phyloP scores from a whole-genome alignment of 2,329 filamentous ascomycete genomes.

The Xylaria sp. region DNA sequence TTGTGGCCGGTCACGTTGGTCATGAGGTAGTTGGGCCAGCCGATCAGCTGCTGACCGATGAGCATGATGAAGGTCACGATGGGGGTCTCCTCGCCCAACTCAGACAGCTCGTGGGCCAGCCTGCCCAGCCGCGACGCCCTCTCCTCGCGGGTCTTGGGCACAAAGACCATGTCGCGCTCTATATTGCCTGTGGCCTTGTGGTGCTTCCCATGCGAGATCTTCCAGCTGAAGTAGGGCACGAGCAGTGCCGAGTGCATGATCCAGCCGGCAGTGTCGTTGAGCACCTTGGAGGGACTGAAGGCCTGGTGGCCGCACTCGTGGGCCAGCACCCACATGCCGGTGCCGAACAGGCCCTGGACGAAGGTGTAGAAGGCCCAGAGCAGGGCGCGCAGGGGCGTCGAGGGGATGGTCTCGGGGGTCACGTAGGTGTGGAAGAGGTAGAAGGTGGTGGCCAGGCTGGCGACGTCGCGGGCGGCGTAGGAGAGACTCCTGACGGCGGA shows the following conservation, averaged over 20 bases:
- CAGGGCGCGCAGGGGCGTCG: slow-evolving; percentile 69
- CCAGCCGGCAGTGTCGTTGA: slow-evolving; percentile 95
- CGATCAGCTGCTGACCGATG: slow-evolving; percentile 85
- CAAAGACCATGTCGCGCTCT: slow-evolving; percentile 98
- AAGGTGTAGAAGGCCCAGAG: slow-evolving; percentile 76
- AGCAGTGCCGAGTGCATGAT: slow-evolving; percentile 87
- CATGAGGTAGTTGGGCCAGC: slow-evolving; percentile 92
- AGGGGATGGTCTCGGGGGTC: slow-evolving; percentile 84
- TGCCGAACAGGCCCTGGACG: slow-evolving; percentile 91
- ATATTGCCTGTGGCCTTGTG: slow-evolving; percentile 99
- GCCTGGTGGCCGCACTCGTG: slow-evolving; percentile 98
- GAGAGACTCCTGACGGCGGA: slow-evolving; percentile 77
- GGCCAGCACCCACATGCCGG: slow-evolving; percentile 94
- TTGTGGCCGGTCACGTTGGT: slow-evolving; percentile 97
- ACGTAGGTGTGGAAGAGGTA: slow-evolving; percentile 89
- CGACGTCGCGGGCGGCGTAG: slow-evolving; percentile 87
- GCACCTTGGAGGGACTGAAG: slow-evolving; percentile 88
- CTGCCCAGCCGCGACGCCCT: slow-evolving; percentile 80
- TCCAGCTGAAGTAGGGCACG: slow-evolving; percentile 99
- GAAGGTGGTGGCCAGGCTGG: slow-evolving; percentile 79
- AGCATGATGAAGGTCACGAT: slow-evolving; percentile 80
- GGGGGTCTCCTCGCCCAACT: slow-evolving; percentile 95
- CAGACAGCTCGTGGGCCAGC: slow-evolving; percentile 81
- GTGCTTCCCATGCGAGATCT: slow-evolving; percentile 98
- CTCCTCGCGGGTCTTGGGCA: slow-evolving; percentile 89